phyloP scores from a whole-genome alignment of 1,284 basidiomycete genomes.

The Ceratobasidium sp. region DNA sequence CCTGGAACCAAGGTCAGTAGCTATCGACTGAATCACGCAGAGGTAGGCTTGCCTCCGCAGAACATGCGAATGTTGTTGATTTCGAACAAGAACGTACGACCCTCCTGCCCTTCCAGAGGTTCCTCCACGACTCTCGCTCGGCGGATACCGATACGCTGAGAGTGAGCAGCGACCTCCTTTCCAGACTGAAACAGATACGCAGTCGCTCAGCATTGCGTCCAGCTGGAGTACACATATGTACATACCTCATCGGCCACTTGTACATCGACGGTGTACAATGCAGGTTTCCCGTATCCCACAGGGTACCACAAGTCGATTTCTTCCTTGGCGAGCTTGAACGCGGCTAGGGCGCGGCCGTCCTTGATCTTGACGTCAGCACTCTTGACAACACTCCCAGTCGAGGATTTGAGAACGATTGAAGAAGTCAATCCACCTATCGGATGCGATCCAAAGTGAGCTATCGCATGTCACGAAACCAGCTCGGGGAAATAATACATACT shows the following conservation, averaged over 20 bases:
- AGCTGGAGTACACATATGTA: not conserved
- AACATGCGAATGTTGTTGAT: constrained; percentile 90
- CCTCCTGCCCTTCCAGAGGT: constrained; percentile 69
- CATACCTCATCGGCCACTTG: constrained; percentile 63
- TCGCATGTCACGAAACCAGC: not conserved
- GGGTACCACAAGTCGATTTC: constrained; percentile 84
- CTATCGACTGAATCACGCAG: not conserved
- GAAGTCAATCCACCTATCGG: constrained; percentile 50
- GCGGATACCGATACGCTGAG: constrained; percentile 73
- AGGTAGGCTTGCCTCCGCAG: constrained; percentile 69
- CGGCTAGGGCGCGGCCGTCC: constrained; percentile 56
- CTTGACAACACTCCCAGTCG: constrained; percentile 58
- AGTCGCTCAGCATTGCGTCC: constrained; percentile 50
- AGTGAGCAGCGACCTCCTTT: constrained; percentile 61
- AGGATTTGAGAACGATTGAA: constrained; percentile 61
- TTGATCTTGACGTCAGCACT: constrained; percentile 54
- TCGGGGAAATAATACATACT: constrained; percentile 2
- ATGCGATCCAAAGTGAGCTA: not conserved
- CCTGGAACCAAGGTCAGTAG: constrained; percentile 57
- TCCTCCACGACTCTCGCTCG: constrained; percentile 79
- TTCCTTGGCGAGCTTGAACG: constrained; percentile 65
- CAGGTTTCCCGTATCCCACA: constrained; percentile 81
- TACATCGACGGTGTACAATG: constrained; percentile 73
- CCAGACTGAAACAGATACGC: constrained; percentile 63
- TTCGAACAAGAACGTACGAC: constrained; percentile 86